phyloP scores from a whole-genome alignment of 2,329 filamentous ascomycete species.

The Aspergillus pseudoterreus region DNA sequence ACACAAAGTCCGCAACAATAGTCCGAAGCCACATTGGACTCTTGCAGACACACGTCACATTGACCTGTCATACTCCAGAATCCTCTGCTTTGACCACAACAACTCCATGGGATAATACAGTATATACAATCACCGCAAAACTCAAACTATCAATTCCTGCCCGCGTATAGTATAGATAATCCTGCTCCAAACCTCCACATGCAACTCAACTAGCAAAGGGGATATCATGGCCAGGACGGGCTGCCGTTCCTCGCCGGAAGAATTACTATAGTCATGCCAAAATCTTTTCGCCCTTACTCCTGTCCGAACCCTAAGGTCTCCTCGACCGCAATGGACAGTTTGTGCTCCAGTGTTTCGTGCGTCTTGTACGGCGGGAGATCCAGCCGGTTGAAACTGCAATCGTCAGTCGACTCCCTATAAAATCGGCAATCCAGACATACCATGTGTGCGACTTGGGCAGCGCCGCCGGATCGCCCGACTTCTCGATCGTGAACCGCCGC shows the following conservation, averaged over 20 bases:
- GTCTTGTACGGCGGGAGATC: constrained; percentile 92
- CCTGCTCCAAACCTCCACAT: constrained; percentile 8
- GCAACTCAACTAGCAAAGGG: constrained; percentile 7
- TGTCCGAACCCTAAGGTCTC: constrained; percentile 99
- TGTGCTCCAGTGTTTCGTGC: constrained; percentile 77
- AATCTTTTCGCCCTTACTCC: constrained; percentile 59
- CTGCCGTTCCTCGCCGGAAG: not conserved
- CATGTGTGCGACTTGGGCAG: constrained; percentile 97
- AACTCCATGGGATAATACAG: constrained; percentile 10
- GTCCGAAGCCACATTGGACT: too few relatives aligned
- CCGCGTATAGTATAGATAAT: constrained; percentile 4
- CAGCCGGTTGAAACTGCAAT: constrained; percentile 83
- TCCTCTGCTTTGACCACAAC: too few relatives aligned
- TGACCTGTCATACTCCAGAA: not conserved
- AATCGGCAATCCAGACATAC: constrained; percentile 54
- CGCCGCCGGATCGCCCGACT: constrained; percentile 85
- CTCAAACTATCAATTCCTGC: not conserved
- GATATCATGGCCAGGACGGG: not conserved
- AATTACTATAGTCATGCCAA: constrained; percentile 2
- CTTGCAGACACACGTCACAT: not conserved
- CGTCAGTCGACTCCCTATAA: constrained; percentile 3
- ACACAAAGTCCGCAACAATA: not conserved
- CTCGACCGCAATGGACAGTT: constrained; percentile 94
- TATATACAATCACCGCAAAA: constrained; percentile 14
- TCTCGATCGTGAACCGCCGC: constrained; percentile 94